Conservation (phyloP, 192 early-diverging fungal species). For the Nowakowskiella sp. region DNA sequence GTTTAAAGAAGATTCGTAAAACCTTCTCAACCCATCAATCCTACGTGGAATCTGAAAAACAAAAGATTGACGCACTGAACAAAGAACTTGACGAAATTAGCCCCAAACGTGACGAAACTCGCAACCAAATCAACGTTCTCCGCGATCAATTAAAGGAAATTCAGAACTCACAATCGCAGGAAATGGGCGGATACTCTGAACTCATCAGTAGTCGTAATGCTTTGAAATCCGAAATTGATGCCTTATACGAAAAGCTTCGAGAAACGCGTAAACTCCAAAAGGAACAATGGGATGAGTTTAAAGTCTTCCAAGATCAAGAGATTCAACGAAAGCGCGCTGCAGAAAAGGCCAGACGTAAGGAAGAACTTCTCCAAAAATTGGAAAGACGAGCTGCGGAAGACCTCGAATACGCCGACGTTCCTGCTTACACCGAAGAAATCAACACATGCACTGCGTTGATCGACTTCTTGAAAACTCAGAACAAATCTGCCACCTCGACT, state of each 20-base stretch:
- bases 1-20: constrained; percentile 69
- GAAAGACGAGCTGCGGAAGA: constrained; percentile 62
- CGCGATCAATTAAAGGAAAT: constrained; percentile 65
- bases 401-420: constrained; percentile 77
- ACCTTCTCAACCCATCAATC: constrained; percentile 13
- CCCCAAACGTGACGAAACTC: constrained; percentile 43
- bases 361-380: constrained; percentile 61
- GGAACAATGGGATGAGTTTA: constrained; percentile 64
- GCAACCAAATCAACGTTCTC: constrained; percentile 59
- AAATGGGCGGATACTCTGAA: constrained; percentile 55
- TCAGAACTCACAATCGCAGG: constrained; percentile 50
- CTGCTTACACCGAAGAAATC: constrained; percentile 84
- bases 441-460: constrained; percentile 72
- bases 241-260: constrained; percentile 57
- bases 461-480: constrained; percentile 49
- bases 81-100: constrained; percentile 14
- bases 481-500: constrained; percentile 20
- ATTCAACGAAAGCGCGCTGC: constrained; percentile 57
- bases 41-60: constrained; percentile 56
- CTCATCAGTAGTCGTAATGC: constrained; percentile 64
- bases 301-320: constrained; percentile 59
- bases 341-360: constrained; percentile 58
- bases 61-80: constrained; percentile 50
- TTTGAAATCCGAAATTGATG: constrained; percentile 63
- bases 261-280: constrained; percentile 64